A percentile compares a stretch with the other conserved stretches of the same genome.
phyloP scores from a whole-genome alignment of 1,284 basidiomycete species.

The Rhodotorula sp. region DNA sequence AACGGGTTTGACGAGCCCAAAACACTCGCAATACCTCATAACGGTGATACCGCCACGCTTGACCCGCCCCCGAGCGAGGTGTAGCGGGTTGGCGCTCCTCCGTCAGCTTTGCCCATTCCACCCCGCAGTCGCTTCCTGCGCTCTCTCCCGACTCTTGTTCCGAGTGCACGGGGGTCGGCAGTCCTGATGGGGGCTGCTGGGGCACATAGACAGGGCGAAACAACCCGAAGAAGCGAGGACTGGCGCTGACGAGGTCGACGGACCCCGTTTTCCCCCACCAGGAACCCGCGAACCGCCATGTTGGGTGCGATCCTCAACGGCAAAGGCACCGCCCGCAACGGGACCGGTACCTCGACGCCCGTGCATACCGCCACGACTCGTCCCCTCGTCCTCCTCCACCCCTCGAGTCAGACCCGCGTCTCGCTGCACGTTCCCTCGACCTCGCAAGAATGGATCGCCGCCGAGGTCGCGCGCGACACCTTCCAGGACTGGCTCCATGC shows the following conservation, averaged over 20 bases:
- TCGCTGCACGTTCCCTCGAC: conserved; percentile 37
- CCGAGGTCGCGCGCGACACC: conserved; percentile 42
- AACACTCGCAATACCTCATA: too few relatives aligned
- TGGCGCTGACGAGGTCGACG: background rate
- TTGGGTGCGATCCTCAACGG: conserved; percentile 17
- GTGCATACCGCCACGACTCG: conserved; percentile 37
- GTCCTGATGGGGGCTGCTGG: too few relatives aligned
- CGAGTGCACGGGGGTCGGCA: too few relatives aligned
- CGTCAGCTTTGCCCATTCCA: too few relatives aligned
- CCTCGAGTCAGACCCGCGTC: conserved; percentile 31
- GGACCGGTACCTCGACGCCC: conserved; percentile 28
- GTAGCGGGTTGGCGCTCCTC: too few relatives aligned
- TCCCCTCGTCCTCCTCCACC: conserved; percentile 39
- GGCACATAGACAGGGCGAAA: too few relatives aligned
- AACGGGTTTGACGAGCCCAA: background rate
- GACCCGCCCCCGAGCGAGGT: too few relatives aligned
- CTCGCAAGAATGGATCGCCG: conserved; percentile 39
- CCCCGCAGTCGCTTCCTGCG: too few relatives aligned
- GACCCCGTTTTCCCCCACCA: background rate
- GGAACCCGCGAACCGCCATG: background rate
- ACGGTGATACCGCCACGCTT: too few relatives aligned
- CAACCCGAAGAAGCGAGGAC: background rate
- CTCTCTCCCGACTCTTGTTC: too few relatives aligned
- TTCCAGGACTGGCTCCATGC: conserved; percentile 44
- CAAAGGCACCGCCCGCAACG: conserved; percentile 16